Base-by-base conservation (phyloP, 106 monocot species). In the Allium cepa region DNA sequence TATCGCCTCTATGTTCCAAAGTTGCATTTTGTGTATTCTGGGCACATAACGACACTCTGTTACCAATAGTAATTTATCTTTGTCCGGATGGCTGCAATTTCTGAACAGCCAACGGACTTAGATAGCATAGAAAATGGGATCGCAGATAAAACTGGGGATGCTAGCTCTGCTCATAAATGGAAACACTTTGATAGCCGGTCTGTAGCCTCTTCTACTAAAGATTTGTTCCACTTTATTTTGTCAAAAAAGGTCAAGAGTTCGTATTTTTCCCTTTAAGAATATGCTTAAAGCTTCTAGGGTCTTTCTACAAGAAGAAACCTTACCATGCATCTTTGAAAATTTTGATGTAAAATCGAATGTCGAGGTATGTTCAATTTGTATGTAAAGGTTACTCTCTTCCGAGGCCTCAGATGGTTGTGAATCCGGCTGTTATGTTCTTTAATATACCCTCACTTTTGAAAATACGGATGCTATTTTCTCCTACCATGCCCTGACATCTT, bases 111-210 rank as follows among this genome's bases (percentile, higher is more conserved):
- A 10, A 78, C 78, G 12, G 76, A 89, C 47, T 77, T 68, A 26
- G 64, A 56, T 47, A 72, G 63, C 66, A 36, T 36, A 36, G 75
- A 81, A 60, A 60, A 46, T 61, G 59, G 64, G 60, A 50, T 56
- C 36, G 22, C 70, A 49, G 67, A 73, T 60, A 52, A 53, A 11
- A 47, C 50, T 59, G 71, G 45, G 46, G 45, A 61, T 56, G 27
- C 53, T 52, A 50, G 67, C 17, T 57, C 62, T 61, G 51, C 17
- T 15, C 72, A 57, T 8, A 75, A 49, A 26, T 97, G 92, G 96
- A 86, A 87, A 75, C 88, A 82, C 46, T 97, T 97, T 51, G 86
- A 97, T 80, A 92, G 92, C 82, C 78, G 84, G 22, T 81, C 96
- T 52, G 92, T 97, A 11, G 92, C 88, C 77, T 67, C 91, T 63